Percentiles rank a stretch among this genome's conserved stretches.
Evolutionary conservation across 1,139 yeast species (phyloP).

Genomic region (Casaregolazyma lundiana): DNA sequence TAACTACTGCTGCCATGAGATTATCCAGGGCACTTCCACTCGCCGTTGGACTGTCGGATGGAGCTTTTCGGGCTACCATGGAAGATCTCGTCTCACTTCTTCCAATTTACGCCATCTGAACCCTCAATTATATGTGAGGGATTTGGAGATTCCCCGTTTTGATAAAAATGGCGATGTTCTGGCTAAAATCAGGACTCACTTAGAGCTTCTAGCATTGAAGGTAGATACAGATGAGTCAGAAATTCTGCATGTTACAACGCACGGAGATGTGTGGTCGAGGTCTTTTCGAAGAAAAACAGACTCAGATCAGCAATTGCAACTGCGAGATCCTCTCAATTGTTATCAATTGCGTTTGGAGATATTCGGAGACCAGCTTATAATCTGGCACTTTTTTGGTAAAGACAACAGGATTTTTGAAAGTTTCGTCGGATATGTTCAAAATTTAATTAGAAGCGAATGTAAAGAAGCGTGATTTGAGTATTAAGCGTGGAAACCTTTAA

Average conservation of each 20-base stretch:
- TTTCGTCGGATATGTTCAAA: slow-evolving; percentile 13
- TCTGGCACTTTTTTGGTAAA: slow-evolving; percentile 20
- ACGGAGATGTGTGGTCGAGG: slow-evolving; percentile 36
- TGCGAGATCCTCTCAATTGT: background rate
- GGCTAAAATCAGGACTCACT: background rate
- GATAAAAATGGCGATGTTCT: background rate
- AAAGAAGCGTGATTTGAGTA: background rate
- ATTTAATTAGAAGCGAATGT: background rate
- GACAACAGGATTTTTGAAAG: slow-evolving; percentile 21
- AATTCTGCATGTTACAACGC: slow-evolving; percentile 1
- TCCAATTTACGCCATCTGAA: slow-evolving; percentile 13
- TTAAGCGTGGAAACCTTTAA: too few species aligned
- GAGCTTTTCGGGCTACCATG: slow-evolving; percentile 29
- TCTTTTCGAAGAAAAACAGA: slow-evolving; percentile 26
- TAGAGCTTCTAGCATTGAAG: background rate
- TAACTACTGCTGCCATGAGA: slow-evolving; percentile 33
- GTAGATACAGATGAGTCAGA: background rate
- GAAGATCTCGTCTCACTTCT: slow-evolving; percentile 7
- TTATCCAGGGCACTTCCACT: slow-evolving; percentile 31
- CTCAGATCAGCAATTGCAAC: slow-evolving; percentile 3
- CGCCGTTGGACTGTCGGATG: slow-evolving; percentile 43
- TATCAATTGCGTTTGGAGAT: slow-evolving; percentile 5
- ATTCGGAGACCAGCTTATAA: background rate
- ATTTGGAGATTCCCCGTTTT: background rate
- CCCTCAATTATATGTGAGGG: slow-evolving; percentile 13